Evolutionary conservation across 2,329 filamentous ascomycete genomes (phyloP), one percentile per base, ranked within the genome.

Genomic region (Fusarium sterilihyphosum): DNA sequence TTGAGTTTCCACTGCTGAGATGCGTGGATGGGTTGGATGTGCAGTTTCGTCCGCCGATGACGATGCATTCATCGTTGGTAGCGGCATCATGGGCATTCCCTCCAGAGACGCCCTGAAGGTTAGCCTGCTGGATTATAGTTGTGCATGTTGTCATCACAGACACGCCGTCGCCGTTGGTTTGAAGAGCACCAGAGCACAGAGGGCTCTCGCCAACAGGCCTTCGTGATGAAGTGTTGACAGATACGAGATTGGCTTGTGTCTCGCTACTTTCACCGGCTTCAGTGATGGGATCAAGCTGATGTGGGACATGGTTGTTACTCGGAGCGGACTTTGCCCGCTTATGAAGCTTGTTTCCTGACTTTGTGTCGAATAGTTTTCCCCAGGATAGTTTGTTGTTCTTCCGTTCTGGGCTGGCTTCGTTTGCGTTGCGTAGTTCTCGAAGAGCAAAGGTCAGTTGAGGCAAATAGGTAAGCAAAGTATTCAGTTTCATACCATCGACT

Each of bases 261-360:
- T 70, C 62, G 6, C 40, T 56, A 8, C 57, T 54, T 17, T 66
- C 67, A 17, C 29, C 31, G 16, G 53, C 50, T n/a, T 74, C 67
- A 3, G 58, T 49, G 14, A 67, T 67, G 9, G 57, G 35, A 16
- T 50, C 43, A 14, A 73, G 70, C 6, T 40, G 22, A 24, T 62
- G 53, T 5, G 50, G 52, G 20, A 46, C n/a, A 5, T 67, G 41
- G 6, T 11, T 16, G 22, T 44, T 47, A 6, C 33, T 43, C 4
- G 71, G 72, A 5, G 61, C 67, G 6, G 72, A 74, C 18, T 62
- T 70, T 18, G 52, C 24, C 20, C 71, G 71, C 31, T 71, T 74
- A 17, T 71, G 71, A 3, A 74, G 63, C 18, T 74, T 74, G 10
- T 68, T 69, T 2, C 72, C 72, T 13, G 71, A 60, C 31, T 65